Conservation (phyloP, 331 rosid genomes). For the Pyracantha coccinea region DNA sequence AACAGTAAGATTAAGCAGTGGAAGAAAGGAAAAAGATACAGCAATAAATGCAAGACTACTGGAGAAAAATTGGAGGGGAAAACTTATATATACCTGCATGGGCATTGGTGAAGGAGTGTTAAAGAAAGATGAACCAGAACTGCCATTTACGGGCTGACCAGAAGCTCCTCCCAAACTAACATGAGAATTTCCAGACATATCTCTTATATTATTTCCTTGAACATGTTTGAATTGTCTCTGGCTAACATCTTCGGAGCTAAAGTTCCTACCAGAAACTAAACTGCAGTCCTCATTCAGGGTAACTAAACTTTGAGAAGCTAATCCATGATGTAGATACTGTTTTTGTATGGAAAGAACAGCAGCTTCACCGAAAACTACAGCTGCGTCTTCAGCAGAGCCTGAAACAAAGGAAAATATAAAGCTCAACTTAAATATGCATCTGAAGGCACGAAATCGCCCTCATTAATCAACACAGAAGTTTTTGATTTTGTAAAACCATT, state of each 20-base stretch:
- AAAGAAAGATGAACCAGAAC: conserved; percentile 65
- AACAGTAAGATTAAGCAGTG: not conserved
- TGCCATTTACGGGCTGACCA: conserved; percentile 48
- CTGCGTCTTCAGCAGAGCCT: conserved; percentile 98
- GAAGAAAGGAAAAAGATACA: not conserved
- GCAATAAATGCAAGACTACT: not conserved
- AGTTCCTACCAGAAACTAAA: conserved; percentile 42
- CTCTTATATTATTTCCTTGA: conserved; percentile 64
- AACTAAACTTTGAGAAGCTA: conserved; percentile 38
- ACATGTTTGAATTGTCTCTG: conserved; percentile 59
- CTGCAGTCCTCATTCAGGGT: conserved; percentile 51
- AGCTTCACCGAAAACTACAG: conserved; percentile 81
- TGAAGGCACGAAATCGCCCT: not conserved
- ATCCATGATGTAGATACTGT: conserved; percentile 55
- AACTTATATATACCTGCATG: conserved; percentile 47
- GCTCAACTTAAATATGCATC: not conserved
- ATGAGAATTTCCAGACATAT: conserved; percentile 64
- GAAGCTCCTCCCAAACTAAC: conserved; percentile 60
- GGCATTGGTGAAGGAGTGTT: conserved; percentile 88
- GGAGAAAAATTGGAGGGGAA: not conserved
- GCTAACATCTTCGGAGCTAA: conserved; percentile 51
- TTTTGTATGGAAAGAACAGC: conserved; percentile 84
- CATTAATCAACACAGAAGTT: not conserved
- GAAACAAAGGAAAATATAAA: conserved; percentile 17
- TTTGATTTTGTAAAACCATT: not conserved